Base-by-base conservation (phyloP, 192 early-diverging fungal genomes). In the Podila epicladia region DNA sequence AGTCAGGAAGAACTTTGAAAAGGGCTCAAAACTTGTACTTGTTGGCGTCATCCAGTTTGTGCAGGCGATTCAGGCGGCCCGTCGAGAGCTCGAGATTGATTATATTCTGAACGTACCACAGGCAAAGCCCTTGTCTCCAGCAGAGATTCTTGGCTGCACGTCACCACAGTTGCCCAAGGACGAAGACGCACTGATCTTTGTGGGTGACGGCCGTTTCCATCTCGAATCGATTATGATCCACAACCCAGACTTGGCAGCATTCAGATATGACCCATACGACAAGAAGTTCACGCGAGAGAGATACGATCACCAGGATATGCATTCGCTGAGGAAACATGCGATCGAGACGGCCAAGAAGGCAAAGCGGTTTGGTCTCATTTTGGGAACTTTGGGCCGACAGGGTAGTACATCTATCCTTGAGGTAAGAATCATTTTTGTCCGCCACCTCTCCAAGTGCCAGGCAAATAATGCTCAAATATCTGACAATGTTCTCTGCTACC, bases 191-290 rank as follows among this genome's bases (percentile, higher is more conserved):
- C 86, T 96, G 72, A 89, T 97, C 82, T 92, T 88, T 80, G 82
- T 96, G 59, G 98, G 97, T 35, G 98, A 99, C 71, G 98, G 98
- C 4, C 87, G 97, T 49, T 99, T 99, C 83, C 98, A 99, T 86
- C 86, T 99, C 32, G 98, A 99, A 83, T 94, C 97, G 24, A 97
- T 98, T 67, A 98, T 99, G 98, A 98, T 99, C 59, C 93, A 95
- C 65, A 99, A 99, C 73, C 97, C 97, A 1, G 82, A 87, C 0
- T 72, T 99, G 58, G 91, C 94, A 24, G 94, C 96, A 15, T 98
- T 93, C 83, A 92, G 95, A 65, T 96, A 99, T 84, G 96, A 99
- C 77, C 98, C 98, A 9, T 99, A 97, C 69, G 87, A 88, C 45
- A 97, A 97, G 70, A 89, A 88, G 66, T 95, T 98, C 67, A 98